A percentile compares a stretch with the other conserved stretches of the same genome.
Evolutionary conservation across 306 rosid species (phyloP).

Genomic region (Corylus avellana): DNA sequence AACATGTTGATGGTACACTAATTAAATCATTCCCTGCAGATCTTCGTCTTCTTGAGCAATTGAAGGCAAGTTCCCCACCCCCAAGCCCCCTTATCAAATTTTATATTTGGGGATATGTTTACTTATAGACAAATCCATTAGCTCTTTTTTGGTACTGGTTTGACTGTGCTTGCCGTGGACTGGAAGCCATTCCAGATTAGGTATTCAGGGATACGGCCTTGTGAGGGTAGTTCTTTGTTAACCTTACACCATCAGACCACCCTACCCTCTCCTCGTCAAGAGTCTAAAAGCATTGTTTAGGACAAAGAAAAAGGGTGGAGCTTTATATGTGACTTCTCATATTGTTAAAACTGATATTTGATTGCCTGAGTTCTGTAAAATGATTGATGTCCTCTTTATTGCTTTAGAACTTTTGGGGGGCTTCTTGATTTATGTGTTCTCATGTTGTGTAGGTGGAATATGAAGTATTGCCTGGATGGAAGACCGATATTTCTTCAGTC

Average conservation of each 20-base stretch:
- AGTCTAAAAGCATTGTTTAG: background rate
- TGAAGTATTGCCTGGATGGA: constrained; percentile 89
- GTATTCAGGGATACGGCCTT: background rate
- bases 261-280: background rate
- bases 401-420: background rate
- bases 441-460: constrained; percentile 72
- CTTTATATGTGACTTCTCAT: constrained; percentile 1
- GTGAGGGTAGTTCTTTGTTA: background rate
- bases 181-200: background rate
- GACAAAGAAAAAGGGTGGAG: background rate
- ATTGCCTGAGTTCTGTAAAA: background rate
- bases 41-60: constrained; percentile 80
- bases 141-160: background rate
- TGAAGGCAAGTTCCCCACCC: constrained; percentile 54
- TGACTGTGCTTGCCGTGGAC: background rate
- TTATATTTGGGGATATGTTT: background rate
- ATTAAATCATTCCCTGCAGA: constrained; percentile 80
- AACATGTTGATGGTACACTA: constrained; percentile 60
- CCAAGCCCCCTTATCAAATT: background rate
- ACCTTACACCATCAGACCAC: background rate
- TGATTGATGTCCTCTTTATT: constrained; percentile 1
- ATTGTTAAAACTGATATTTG: background rate
- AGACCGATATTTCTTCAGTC: constrained; percentile 67
- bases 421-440: constrained; percentile 19
- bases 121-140: background rate